These are phyloP conservation scores for Erysimum cheiri DNA, from an alignment of 441 rosid species.

Conservation along the genomic window DNA sequence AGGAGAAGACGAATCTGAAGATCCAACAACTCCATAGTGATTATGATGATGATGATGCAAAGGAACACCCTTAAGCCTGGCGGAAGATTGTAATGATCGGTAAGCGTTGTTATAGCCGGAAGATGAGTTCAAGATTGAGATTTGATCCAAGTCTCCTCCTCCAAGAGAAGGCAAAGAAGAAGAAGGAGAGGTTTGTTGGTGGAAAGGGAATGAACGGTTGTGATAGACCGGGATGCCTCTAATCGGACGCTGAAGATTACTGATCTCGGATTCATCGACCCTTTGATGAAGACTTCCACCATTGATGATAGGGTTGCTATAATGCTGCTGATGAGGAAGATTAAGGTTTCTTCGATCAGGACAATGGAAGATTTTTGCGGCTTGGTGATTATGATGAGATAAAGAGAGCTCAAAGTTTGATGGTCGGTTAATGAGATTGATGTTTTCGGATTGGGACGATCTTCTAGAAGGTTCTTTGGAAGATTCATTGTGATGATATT, in stretches of 20 bases:
- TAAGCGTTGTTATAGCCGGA: conserved; percentile 40
- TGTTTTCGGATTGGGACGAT: conserved; percentile 35
- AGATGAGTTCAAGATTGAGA: conserved; percentile 50
- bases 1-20: conserved; percentile 54
- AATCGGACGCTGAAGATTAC: conserved; percentile 58
- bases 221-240: conserved; percentile 85
- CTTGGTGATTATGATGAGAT: conserved; percentile 51
- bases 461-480: conserved; percentile 37
- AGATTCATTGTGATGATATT: conserved; percentile 26
- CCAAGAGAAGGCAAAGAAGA: conserved; percentile 50
- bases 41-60: conserved; percentile 46
- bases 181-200: conserved; percentile 44
- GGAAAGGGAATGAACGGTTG: conserved; percentile 68
- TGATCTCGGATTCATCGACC: conserved; percentile 51
- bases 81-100: conserved; percentile 46
- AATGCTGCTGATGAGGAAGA: conserved; percentile 37
- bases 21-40: conserved; percentile 54
- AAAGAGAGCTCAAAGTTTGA: conserved; percentile 68
- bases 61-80: conserved; percentile 60
- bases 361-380: conserved; percentile 39
- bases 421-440: conserved; percentile 36
- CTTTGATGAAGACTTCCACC: conserved; percentile 37
- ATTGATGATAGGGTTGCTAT: conserved; percentile 40
- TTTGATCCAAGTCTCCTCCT: conserved; percentile 50
- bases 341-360: conserved; percentile 40